Percentiles rank a stretch among this genome's conserved stretches.
Conservation (phyloP, 2,329 filamentous ascomycete genomes). For the Botrytis cinerea region DNA sequence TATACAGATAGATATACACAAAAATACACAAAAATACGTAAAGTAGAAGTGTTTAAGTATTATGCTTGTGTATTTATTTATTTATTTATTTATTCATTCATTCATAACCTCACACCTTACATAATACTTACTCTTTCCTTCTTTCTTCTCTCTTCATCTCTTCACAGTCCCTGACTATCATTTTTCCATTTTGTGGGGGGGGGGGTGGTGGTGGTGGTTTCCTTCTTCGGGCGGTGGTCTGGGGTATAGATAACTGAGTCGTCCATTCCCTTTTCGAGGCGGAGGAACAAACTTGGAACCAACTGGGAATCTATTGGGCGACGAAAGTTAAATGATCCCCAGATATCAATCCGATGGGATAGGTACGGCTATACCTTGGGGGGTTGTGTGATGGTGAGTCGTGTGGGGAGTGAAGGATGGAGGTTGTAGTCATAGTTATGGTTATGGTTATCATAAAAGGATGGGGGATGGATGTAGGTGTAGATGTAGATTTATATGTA, state of each 20-base stretch:
- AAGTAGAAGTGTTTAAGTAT: too few relatives aligned
- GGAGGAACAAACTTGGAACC: background rate
- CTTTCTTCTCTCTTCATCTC: background rate
- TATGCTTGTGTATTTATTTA: background rate
- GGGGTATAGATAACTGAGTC: conserved; percentile 17
- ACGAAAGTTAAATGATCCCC: background rate
- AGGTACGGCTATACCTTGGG: conserved; percentile 6
- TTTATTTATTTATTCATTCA: too few relatives aligned
- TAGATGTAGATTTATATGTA: too few relatives aligned
- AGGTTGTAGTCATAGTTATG: too few relatives aligned
- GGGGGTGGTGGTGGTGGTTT: background rate
- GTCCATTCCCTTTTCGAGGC: background rate
- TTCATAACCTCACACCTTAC: background rate
- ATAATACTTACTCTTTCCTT: background rate
- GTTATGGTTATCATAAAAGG: too few relatives aligned
- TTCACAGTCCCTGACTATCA: background rate
- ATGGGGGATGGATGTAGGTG: background rate
- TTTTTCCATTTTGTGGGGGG: conserved; percentile 13
- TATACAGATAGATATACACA: too few relatives aligned
- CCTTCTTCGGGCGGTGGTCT: background rate
- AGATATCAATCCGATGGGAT: background rate
- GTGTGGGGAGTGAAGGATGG: background rate
- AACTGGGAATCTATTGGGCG: background rate
- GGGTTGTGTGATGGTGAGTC: background rate
- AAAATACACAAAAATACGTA: too few relatives aligned